Base-by-base conservation (phyloP, 2,329 filamentous ascomycete species). In the Catunica adiposa region DNA sequence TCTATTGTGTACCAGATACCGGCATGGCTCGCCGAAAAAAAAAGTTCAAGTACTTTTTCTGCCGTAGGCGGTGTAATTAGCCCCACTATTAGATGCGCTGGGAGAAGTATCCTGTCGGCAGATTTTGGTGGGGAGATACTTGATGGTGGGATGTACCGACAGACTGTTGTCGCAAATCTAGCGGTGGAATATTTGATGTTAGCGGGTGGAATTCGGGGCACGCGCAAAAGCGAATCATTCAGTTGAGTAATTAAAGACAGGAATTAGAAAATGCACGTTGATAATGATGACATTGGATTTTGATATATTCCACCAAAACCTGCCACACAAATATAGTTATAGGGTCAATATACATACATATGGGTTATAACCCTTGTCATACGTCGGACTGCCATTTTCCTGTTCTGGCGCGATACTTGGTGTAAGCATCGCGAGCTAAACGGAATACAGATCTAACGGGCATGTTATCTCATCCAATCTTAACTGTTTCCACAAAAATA, bases 1-100 rank as follows among this genome's bases (percentile, higher is more conserved):
- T 22, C 29, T 23, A 23, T 31, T 15, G 44, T 25, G 47, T 52
- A 44, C 40, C 20, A 34, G 37, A 51, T 47, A 34, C 38, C 54
- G 54, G 57, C 58, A 58, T 55, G 40, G 47, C 53, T 54, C 42
- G 34, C 44, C 31, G 55, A 60, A 62, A 62, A 64, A 67, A 69
- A 70, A 69, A 64, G 25, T 48, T 48, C 59, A 23, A n/a, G 20
- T 25, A n/a, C 23, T 51, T 51, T 67, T 69, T 69, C 67, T 70
- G 67, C 67, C 67, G 60, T 17, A 25, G 54, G 51, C 58, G 52
- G 58, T 59, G 53, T 56, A 47, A 23, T 23, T 50, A 14, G 50
- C 48, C 48, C 55, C 55, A 56, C 55, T 56, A 31, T 26, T 20
- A 20, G 11, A 34, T 53, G 31, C 51, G 51, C 51, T 48, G 17